These are phyloP conservation scores for Lentinula lateritia DNA, from an alignment of 768 basidiomycete species.

Conservation along the genomic window DNA sequence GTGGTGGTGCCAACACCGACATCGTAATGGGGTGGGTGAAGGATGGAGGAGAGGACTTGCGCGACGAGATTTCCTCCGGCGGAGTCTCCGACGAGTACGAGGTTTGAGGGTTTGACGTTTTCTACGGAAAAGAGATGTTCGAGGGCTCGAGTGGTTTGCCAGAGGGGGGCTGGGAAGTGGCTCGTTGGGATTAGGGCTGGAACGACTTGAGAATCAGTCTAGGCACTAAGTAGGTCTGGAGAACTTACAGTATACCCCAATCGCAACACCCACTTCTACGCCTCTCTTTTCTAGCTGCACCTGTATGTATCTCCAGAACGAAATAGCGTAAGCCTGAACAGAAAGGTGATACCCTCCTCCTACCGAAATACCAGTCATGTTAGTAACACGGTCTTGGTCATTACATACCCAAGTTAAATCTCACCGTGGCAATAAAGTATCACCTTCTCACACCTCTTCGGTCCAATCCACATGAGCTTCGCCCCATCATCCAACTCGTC, in stretches of 20 bases:
- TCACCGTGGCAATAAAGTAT: constrained; percentile 27
- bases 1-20: too few species aligned
- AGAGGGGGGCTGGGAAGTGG: constrained; percentile 14
- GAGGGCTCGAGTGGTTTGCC: constrained; percentile 14
- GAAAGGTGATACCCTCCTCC: constrained; percentile 8
- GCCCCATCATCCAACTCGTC: constrained; percentile 24
- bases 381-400: too few species aligned
- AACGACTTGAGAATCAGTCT: too few species aligned
- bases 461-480: constrained; percentile 26
- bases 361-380: too few species aligned
- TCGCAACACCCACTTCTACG: too few species aligned
- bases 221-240: too few species aligned
- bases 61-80: constrained; percentile 15
- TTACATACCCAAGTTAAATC: neutral
- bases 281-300: too few species aligned
- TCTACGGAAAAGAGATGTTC: constrained; percentile 10
- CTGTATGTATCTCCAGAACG: too few species aligned
- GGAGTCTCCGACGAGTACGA: constrained; percentile 16
- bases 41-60: constrained; percentile 15
- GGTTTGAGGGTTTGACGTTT: constrained; percentile 12
- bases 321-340: constrained; percentile 9
- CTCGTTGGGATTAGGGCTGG: constrained; percentile 11
- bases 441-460: constrained; percentile 24
- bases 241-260: too few species aligned
- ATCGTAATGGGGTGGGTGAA: constrained; percentile 10